A percentile compares a stretch with the other conserved stretches of the same genome.
These are phyloP conservation scores for Lipomyces kockii DNA, from an alignment of 805 yeast genomes.

Conservation along the genomic window DNA sequence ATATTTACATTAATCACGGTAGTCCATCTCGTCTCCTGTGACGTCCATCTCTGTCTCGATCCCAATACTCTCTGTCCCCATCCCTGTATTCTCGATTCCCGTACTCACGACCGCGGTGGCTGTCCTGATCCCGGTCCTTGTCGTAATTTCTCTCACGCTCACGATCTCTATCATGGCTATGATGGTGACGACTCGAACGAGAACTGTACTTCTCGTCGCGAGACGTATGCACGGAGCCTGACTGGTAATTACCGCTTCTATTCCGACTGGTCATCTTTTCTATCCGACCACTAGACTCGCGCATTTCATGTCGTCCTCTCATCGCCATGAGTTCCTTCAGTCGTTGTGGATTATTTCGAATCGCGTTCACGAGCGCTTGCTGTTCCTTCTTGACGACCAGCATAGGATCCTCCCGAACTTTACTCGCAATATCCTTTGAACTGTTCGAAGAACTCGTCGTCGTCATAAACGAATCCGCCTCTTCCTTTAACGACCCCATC, in stretches of 20 bases:
- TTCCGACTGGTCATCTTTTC: slow-evolving; percentile 8
- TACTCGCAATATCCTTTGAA: slow-evolving; percentile 37
- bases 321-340: slow-evolving; percentile 20
- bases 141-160: slow-evolving; percentile 13
- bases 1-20: background rate
- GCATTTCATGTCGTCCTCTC: background rate
- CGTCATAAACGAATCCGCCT: slow-evolving; percentile 25
- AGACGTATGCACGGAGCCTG: background rate
- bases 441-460: slow-evolving; percentile 14
- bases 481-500: slow-evolving; percentile 28
- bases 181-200: slow-evolving; percentile 12
- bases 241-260: background rate
- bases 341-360: slow-evolving; percentile 32
- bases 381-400: slow-evolving; percentile 49
- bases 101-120: background rate
- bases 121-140: slow-evolving; percentile 5
- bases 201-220: slow-evolving; percentile 8
- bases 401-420: slow-evolving; percentile 57
- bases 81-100: background rate
- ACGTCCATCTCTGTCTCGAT: background rate
- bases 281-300: background rate
- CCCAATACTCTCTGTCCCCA: background rate
- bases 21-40: background rate
- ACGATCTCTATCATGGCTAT: slow-evolving; percentile 8
- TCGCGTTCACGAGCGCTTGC: slow-evolving; percentile 35